A percentile compares a stretch with the other conserved stretches of the same genome.
Conservation (phyloP, 2,329 filamentous ascomycete species). For the Fusarium continuum region DNA sequence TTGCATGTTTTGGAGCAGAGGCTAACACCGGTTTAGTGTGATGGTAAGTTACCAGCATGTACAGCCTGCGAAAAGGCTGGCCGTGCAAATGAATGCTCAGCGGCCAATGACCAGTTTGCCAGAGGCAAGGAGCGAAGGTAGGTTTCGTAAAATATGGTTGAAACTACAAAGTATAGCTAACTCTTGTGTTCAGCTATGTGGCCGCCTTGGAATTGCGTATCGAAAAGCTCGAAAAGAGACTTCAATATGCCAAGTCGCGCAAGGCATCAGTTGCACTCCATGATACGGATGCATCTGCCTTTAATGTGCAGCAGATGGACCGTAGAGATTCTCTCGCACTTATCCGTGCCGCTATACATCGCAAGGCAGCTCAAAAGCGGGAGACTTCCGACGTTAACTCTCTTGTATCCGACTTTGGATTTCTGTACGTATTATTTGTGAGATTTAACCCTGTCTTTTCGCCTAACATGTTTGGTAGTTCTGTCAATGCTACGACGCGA, state of each 20-base stretch:
- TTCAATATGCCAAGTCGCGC: constrained; percentile 74
- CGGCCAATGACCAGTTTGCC: constrained; percentile 95
- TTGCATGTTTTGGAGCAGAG: background rate
- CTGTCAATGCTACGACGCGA: constrained; percentile 91
- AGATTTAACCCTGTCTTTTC: background rate
- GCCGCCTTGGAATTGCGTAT: constrained; percentile 92
- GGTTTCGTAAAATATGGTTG: constrained; percentile 19
- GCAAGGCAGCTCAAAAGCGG: constrained; percentile 69
- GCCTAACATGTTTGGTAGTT: constrained; percentile 59
- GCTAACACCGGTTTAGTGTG: constrained; percentile 68
- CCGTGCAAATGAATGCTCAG: constrained; percentile 86
- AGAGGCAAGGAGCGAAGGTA: constrained; percentile 92
- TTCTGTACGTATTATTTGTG: constrained; percentile 66
- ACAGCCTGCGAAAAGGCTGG: constrained; percentile 94
- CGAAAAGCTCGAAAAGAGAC: constrained; percentile 83
- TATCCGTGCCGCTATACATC: constrained; percentile 70
- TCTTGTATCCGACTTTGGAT: constrained; percentile 92
- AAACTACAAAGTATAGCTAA: constrained; percentile 8
- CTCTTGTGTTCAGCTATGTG: constrained; percentile 73
- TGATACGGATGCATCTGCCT: constrained; percentile 59
- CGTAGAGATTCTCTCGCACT: constrained; percentile 71
- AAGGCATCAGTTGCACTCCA: constrained; percentile 75
- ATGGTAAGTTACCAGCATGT: constrained; percentile 94
- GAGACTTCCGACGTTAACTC: constrained; percentile 92
- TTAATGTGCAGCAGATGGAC: constrained; percentile 54